These are phyloP conservation scores for Juglanconis juglandina DNA, from an alignment of 2,329 filamentous ascomycete genomes.

Conservation along the genomic window DNA sequence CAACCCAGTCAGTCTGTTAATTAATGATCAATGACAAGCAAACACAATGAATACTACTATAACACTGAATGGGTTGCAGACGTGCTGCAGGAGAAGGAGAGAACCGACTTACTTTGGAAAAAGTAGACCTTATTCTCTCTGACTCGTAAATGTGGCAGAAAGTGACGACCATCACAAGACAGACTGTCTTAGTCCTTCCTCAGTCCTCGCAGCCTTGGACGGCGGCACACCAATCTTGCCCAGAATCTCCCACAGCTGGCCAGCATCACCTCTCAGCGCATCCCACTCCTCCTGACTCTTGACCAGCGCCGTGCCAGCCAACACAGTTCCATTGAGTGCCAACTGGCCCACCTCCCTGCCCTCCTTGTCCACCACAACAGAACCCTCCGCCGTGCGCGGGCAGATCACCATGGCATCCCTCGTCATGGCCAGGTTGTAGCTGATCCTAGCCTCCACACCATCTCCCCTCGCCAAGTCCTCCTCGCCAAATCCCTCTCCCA, in stretches of 20 bases:
- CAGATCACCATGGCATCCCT: conserved; percentile 49
- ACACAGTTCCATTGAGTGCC: conserved; percentile 58
- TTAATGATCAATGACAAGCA: no score
- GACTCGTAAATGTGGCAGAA: no score
- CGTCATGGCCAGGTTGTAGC: conserved; percentile 64
- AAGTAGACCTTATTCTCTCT: no score
- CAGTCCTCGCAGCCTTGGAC: neutral
- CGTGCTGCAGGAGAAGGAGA: no score
- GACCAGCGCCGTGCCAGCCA: conserved; percentile 62
- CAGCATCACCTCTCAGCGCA: conserved; percentile 40
- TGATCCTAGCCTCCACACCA: conserved; percentile 52
- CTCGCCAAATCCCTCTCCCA: conserved; percentile 2
- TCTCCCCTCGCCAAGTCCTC: conserved; percentile 30
- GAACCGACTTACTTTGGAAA: no score
- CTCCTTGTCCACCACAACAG: conserved; percentile 23
- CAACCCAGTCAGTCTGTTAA: no score
- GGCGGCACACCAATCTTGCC: conserved; percentile 36
- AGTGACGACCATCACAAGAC: no score
- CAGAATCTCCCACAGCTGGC: conserved; percentile 38
- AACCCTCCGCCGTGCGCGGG: conserved; percentile 53
- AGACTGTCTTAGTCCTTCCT: neutral
- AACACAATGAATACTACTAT: no score
- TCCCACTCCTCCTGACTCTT: conserved; percentile 59
- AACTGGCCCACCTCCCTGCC: conserved; percentile 37
- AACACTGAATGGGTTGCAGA: no score